Evolutionary conservation across 148 eudicot genomes (phyloP).

Genomic region (Nepenthes mirabilis): DNA sequence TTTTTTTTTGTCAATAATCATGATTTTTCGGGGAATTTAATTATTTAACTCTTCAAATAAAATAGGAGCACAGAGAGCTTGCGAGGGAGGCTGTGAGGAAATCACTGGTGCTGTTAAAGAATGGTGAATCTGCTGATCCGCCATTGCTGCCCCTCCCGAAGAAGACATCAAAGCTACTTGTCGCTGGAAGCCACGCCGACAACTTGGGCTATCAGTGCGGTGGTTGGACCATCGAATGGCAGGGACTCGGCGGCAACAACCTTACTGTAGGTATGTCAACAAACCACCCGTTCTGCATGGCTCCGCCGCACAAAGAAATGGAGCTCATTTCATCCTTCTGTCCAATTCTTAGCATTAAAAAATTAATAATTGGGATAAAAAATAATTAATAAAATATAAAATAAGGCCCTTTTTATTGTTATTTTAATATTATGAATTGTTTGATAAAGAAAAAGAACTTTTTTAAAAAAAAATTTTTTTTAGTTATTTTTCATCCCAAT

Average conservation of each 20-base stretch:
- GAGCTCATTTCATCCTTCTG: background rate
- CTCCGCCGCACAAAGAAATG: background rate
- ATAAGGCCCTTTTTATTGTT: no score
- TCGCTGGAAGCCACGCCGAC: conserved; percentile 44
- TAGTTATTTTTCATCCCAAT: no score
- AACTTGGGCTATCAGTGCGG: conserved; percentile 45
- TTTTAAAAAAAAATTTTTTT: no score
- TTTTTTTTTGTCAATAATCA: no score
- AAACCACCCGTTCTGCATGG: background rate
- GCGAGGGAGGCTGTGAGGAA: conserved; percentile 52
- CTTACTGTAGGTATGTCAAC: conserved; percentile 17
- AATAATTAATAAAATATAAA: no score
- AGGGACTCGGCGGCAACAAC: conserved; percentile 36
- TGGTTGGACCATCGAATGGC: conserved; percentile 53
- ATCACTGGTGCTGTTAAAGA: conserved; percentile 40
- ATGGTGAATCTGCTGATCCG: conserved; percentile 23
- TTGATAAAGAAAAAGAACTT: no score
- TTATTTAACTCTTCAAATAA: no score
- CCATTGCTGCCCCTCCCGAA: conserved; percentile 38
- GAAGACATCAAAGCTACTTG: conserved; percentile 31
- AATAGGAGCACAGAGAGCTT: conserved; percentile 35
- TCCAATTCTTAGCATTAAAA: background rate
- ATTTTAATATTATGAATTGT: no score
- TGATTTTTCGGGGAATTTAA: no score
- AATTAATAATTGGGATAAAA: no score